Conservation (phyloP, 2,329 filamentous ascomycete species). For the Aureobasidium sp. region DNA sequence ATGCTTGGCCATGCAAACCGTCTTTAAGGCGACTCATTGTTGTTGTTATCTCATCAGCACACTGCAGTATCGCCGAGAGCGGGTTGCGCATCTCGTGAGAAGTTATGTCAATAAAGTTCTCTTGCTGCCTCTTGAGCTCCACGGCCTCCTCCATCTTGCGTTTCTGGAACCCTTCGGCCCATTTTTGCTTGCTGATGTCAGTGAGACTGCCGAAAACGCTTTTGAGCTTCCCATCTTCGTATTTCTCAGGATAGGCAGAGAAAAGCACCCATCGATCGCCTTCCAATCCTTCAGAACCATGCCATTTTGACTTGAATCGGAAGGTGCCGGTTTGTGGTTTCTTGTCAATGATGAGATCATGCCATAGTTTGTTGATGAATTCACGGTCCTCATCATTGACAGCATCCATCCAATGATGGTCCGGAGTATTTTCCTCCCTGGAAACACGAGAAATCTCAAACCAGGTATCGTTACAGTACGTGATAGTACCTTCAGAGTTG, state of each 20-base stretch:
- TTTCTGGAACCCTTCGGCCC: conserved; percentile 72
- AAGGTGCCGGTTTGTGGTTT: conserved; percentile 63
- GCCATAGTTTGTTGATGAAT: conserved; percentile 54
- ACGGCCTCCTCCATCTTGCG: conserved; percentile 71
- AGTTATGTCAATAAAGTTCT: conserved; percentile 56
- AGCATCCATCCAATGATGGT: conserved; percentile 58
- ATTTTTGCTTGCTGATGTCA: conserved; percentile 79
- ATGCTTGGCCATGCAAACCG: conserved; percentile 31
- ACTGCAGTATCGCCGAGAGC: conserved; percentile 58
- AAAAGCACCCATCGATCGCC: conserved; percentile 70
- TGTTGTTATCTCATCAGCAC: conserved; percentile 62
- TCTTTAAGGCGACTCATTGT: conserved; percentile 38
- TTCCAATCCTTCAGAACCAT: conserved; percentile 44
- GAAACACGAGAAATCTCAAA: conserved; percentile 52
- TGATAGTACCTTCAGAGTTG: conserved; percentile 61
- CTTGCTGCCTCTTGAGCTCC: conserved; percentile 70
- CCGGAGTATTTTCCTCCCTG: conserved; percentile 13
- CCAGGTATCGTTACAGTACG: conserved; percentile 74
- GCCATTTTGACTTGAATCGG: conserved; percentile 61
- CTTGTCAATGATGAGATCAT: conserved; percentile 52
- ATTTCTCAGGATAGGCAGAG: conserved; percentile 65
- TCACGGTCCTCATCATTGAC: conserved; percentile 59
- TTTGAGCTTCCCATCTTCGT: conserved; percentile 56
- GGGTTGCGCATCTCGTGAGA: conserved; percentile 38
- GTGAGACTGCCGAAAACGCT: conserved; percentile 74